Base-by-base conservation (phyloP, 2,329 filamentous ascomycete species). In the Coniochaeta prunicola region DNA sequence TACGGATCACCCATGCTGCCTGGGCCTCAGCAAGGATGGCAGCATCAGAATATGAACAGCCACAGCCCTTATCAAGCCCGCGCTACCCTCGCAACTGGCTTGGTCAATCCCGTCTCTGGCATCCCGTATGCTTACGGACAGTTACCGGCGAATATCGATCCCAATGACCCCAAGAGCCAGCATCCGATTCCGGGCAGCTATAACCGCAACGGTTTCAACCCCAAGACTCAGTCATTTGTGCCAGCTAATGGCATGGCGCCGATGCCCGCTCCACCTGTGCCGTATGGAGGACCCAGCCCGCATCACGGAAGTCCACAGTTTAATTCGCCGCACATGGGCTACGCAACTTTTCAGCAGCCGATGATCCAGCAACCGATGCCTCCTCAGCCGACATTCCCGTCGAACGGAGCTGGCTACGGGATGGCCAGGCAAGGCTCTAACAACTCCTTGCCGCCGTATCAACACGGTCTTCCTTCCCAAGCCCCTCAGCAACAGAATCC, bases 171-270 rank as follows among this genome's bases (percentile, higher is more conserved):
- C 9, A 87, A 89, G 71, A 84, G 83, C 59, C 88, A 92, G 68
- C 91, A 96, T 70, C 90, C 91, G 6, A 86, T 96, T 59, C 90
- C 91, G 15, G 91, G 91, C 36, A 94, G 88, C 73, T 72, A 84
- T 64, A 91, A 89, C 68, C 83, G 92, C 59, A 90, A 91, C 66
- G 85, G 89, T 13, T 97, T 97, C 76, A 97, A 97, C 69, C 93
- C 92, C 0, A 92, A 96, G 75, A 97, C 90, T 17, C 90, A 96
- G 68, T 90, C 92, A 0, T 97, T 97, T 72, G 84, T 96, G 26
- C 93, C 93, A 1, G 77, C 83, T 61, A 75, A 77, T 28, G 53
- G 53, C 17, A 55, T 55, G 53, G 30, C 53, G 15, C 53, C 53
- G 21, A 76, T 79, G 63, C 79, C 77, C 42, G 74, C 75, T 33